A percentile compares a stretch with the other conserved stretches of the same genome.
Conservation (phyloP, 2,329 filamentous ascomycete species). For the Bimuria novae-zelandiae region DNA sequence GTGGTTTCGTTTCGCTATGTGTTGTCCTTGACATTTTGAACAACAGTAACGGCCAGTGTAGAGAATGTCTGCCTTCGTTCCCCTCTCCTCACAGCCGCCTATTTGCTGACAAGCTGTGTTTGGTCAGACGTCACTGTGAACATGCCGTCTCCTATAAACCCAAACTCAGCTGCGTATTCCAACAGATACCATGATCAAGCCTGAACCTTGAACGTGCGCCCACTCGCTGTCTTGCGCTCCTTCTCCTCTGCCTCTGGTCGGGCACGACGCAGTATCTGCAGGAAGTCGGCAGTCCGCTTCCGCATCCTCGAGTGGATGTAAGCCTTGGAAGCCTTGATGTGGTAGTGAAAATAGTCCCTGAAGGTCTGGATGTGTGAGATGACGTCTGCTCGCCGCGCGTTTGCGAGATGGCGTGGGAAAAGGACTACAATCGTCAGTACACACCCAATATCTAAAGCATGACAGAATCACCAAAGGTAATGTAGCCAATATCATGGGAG, state of each 20-base stretch:
- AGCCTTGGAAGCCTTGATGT: constrained; percentile 99
- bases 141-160: too few species aligned
- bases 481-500: constrained; percentile 90
- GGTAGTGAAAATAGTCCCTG: constrained; percentile 99
- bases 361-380: constrained; percentile 99
- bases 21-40: too few species aligned
- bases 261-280: constrained; percentile 96
- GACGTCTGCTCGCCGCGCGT: constrained; percentile 87
- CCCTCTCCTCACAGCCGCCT: too few species aligned
- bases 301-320: constrained; percentile 99
- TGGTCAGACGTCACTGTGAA: too few species aligned
- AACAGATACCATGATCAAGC: too few species aligned
- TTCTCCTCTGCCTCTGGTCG: constrained; percentile 95
- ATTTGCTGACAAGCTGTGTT: too few species aligned
- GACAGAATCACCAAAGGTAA: constrained; percentile 81
- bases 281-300: constrained; percentile 94
- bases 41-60: too few species aligned
- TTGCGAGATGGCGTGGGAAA: constrained; percentile 91
- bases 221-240: constrained; percentile 97
- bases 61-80: too few species aligned
- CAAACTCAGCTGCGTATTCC: too few species aligned
- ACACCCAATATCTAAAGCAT: constrained; percentile 13
- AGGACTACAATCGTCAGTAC: constrained; percentile 65
- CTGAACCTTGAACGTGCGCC: constrained; percentile 81
- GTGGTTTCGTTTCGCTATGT: too few species aligned